Percentiles rank a stretch among this genome's conserved stretches.
phyloP scores from a whole-genome alignment of 306 rosid species.

The Rubus parviflorus region DNA sequence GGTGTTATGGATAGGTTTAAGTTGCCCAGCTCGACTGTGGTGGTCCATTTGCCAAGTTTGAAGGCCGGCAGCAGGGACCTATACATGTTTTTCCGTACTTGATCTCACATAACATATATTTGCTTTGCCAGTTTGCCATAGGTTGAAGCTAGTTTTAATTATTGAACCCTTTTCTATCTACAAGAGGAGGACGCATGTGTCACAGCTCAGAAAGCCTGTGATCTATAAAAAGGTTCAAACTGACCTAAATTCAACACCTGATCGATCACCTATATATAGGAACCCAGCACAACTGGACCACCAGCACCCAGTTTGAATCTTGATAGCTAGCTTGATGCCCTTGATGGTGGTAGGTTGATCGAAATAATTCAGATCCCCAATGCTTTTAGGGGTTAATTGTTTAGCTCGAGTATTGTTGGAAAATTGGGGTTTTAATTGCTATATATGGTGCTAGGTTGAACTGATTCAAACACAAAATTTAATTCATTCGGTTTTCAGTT shows the following conservation, averaged over 20 bases:
- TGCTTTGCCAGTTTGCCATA: background rate
- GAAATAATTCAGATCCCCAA: background rate
- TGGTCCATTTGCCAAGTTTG: background rate
- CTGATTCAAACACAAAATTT: background rate
- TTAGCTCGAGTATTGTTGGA: background rate
- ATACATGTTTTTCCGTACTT: background rate
- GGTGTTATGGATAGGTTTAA: background rate
- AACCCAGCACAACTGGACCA: conserved; percentile 4
- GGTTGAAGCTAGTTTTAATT: background rate
- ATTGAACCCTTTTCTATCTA: conserved; percentile 4
- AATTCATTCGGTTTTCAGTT: no score
- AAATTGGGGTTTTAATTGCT: background rate
- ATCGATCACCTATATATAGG: background rate
- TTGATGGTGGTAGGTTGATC: background rate
- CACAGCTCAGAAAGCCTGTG: conserved; percentile 4
- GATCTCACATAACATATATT: background rate
- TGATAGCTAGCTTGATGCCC: background rate
- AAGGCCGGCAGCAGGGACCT: background rate
- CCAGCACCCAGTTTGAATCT: background rate
- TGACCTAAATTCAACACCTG: background rate
- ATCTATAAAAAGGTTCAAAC: background rate
- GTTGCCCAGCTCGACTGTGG: background rate
- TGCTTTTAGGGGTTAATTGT: background rate
- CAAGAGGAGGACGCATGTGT: background rate
- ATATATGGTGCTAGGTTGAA: background rate